Conservation (phyloP, 106 monocot genomes). For the Dendrobium catenatum region DNA sequence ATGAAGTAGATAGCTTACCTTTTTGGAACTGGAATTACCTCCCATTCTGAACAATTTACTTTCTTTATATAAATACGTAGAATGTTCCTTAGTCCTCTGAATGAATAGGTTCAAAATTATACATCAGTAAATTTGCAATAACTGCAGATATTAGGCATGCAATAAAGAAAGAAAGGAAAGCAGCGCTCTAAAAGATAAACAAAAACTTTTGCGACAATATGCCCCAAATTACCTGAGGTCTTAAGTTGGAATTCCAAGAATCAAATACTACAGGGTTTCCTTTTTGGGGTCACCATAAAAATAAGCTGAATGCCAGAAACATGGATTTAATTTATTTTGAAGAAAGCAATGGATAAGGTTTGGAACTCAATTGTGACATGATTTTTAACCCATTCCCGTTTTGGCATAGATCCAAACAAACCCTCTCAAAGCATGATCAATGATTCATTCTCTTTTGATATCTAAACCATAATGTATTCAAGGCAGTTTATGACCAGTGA, state of each 20-base stretch:
- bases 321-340: background rate
- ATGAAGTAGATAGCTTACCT: constrained; percentile 17
- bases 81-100: constrained; percentile 69
- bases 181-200: background rate
- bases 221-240: background rate
- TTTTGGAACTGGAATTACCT: constrained; percentile 49
- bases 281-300: background rate
- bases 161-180: background rate
- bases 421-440: background rate
- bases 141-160: background rate
- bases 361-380: background rate
- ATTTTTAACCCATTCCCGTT: background rate
- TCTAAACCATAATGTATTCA: background rate
- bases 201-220: background rate
- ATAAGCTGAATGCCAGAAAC: background rate
- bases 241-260: background rate
- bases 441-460: background rate
- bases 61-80: constrained; percentile 37
- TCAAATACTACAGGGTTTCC: background rate
- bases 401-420: background rate
- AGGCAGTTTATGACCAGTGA: background rate
- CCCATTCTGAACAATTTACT: constrained; percentile 65
- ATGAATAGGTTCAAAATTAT: constrained; percentile 8
- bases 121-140: background rate
- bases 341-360: background rate